Evolutionary conservation across 805 yeast species (phyloP), one percentile per base, ranked within the genome.

Genomic region (Candida ascalaphidarum): DNA sequence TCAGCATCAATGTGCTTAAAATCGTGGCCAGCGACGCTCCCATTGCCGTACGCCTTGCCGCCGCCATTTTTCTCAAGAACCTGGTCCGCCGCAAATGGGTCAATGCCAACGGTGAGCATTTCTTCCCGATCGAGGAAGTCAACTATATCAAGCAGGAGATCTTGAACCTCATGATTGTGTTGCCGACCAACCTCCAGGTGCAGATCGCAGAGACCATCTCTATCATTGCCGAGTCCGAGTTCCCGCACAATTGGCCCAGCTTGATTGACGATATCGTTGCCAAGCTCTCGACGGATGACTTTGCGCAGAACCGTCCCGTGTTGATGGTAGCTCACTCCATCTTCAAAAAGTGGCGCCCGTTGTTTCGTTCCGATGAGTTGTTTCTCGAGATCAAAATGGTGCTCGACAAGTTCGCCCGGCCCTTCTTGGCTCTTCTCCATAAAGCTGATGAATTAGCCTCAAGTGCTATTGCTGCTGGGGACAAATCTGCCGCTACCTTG

Each of bases 121-220:
- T 76, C 32, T 60, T 88, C 17, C 65, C 77, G 2, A 34, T 46
- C 1, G 55, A 58, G 4, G 95, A 88, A 46, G 81, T 81, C 2
- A 62, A 54, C 5, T 58, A 77, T 25, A 71, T 92, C 39, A 88
- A 88, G 50, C 31, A 55, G 7, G 92, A 85, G 47, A 82, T 92
- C 38, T 70, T 92, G 28, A 75, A 77, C n/a, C 61, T 88, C 35
- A 86, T 92, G 97, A 78, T 88, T 36, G 53, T 72, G 21, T 61
- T 86, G 28, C 95, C 96, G 5, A 71, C 71, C 27, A 71, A 77
- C 40, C 61, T 92, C 31, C 96, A 89, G 48, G 65, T 77, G n/a
- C 99, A 94, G 59, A 72, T 92, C 28, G 97, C 96, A 29, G 99
- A 94, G 55, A 78, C 95, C 2, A 77, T 94, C 31, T 77, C 95